Base-by-base conservation (phyloP, 1,284 basidiomycete genomes). In the Tilletia horrida region DNA sequence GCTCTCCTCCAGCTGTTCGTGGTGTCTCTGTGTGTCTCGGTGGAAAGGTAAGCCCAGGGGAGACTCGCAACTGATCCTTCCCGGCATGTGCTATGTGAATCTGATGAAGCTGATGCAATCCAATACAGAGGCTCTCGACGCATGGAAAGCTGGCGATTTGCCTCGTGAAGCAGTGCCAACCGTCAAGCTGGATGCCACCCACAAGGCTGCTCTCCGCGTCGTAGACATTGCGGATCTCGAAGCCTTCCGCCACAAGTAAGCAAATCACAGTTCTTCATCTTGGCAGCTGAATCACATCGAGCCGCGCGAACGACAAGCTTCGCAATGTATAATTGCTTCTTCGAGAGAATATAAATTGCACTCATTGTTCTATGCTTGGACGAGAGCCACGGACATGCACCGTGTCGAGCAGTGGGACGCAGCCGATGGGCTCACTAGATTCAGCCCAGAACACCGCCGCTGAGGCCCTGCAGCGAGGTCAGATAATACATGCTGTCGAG, bases 11-110 rank as follows among this genome's bases (percentile, higher is more conserved):
- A 59, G 55, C 3, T 76, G 74, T 57, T 71, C 68, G 1, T 77
- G 75, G 75, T 77, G 75, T 42, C 70, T 76, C 7, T 76, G 75
- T 66, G 75, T 75, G 0, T 67, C 67, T 11, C 65, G 75, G 13
- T 76, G 75, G 75, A 76, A 91, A 59, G 55, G 55, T 59, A 16
- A 25, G 55, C 47, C 27, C 6, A 25, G 9, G 18, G 14, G 1
- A 57, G 1, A 2, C 1, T 29, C 27, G 8, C 21, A 3, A 16
- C 14, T 16, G 52, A 27, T 23, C 6, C 21, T n/a, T 16, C 4
- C 18, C 21, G 21, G 7, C 16, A 23, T n/a, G 6, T 7, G 45
- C 18, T 7, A 55, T 55, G 6, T 55, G n/a, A 14, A 31, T 2
- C 13, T 9, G 18, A 1, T 7, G 8, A 9, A 16, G 18, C 47